phyloP scores from a whole-genome alignment of 768 basidiomycete species.

The Pleurotus giganteus region DNA sequence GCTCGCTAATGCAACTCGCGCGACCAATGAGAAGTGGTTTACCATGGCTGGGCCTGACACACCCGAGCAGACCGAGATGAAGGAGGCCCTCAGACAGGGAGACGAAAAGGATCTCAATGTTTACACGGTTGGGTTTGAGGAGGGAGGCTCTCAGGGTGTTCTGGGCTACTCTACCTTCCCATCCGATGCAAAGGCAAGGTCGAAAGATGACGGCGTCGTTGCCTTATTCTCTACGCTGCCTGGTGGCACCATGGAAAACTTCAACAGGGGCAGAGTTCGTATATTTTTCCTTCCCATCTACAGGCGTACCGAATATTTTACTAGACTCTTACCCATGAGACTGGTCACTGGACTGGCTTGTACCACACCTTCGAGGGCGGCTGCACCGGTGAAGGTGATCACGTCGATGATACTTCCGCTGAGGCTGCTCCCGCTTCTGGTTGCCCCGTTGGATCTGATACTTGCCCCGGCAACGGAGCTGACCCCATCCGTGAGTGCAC shows the following conservation, averaged over 20 bases:
- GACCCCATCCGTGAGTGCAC: slow-evolving; percentile 36
- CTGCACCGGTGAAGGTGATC: slow-evolving; percentile 38
- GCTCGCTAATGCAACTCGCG: slow-evolving; percentile 40
- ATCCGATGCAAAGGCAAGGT: slow-evolving; percentile 30
- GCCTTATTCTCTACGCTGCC: slow-evolving; percentile 42
- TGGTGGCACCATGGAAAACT: slow-evolving; percentile 39
- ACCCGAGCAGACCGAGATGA: slow-evolving; percentile 45
- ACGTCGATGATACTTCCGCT: slow-evolving; percentile 46
- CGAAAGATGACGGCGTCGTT: slow-evolving; percentile 48
- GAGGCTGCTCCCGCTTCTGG: slow-evolving; percentile 41
- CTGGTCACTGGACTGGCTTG: slow-evolving; percentile 58
- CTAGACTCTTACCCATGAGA: slow-evolving; percentile 53
- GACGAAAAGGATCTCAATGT: slow-evolving; percentile 41
- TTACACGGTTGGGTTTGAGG: slow-evolving; percentile 48
- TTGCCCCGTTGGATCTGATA: slow-evolving; percentile 35
- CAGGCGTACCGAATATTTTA: slow-evolving; percentile 12
- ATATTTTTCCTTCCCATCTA: slow-evolving; percentile 12
- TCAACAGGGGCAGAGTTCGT: slow-evolving; percentile 44
- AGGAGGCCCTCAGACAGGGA: slow-evolving; percentile 41
- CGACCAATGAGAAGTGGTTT: slow-evolving; percentile 47
- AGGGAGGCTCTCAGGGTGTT: slow-evolving; percentile 37
- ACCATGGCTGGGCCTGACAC: slow-evolving; percentile 33
- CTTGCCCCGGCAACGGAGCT: slow-evolving; percentile 35
- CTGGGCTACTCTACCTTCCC: slow-evolving; percentile 59
- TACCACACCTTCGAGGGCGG: slow-evolving; percentile 61